A percentile compares a stretch with the other conserved stretches of the same genome.
Evolutionary conservation across 169 alveolate genomes (phyloP).

Genomic region (Cyclospora cayetanensis): DNA sequence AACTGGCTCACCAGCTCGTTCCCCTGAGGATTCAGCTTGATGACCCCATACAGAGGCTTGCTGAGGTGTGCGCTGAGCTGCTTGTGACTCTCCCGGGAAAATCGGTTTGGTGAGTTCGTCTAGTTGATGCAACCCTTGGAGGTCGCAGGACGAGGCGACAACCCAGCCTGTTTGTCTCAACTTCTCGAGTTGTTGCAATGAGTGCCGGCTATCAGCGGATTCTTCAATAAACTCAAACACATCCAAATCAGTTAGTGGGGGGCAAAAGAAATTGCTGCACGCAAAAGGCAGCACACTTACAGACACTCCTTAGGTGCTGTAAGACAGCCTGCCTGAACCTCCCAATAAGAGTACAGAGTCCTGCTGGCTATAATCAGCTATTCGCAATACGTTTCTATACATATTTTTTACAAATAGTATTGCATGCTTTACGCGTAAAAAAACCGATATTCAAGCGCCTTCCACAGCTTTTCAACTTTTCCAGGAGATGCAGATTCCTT

Average conservation of each 20-base stretch:
- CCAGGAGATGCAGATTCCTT: conserved; percentile 2
- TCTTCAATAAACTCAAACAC: not conserved
- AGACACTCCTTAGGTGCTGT: not conserved
- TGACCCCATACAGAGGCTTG: not conserved
- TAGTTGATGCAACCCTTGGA: not conserved
- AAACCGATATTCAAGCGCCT: conserved; percentile 37
- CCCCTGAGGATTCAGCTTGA: not conserved
- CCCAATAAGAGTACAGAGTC: not conserved
- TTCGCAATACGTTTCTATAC: not conserved
- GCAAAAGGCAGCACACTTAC: not conserved
- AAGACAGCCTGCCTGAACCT: not conserved
- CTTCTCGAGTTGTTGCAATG: not conserved
- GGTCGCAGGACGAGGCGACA: conserved; percentile 37
- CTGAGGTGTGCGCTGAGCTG: not conserved
- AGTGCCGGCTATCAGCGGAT: not conserved
- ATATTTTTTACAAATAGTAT: too few relatives aligned
- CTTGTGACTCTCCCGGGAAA: not conserved
- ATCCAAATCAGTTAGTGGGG: conserved; percentile 20
- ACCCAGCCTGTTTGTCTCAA: conserved; percentile 5
- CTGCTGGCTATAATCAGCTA: not conserved
- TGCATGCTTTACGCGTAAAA: conserved; percentile 25
- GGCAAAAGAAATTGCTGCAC: conserved; percentile 20
- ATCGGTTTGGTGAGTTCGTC: not conserved
- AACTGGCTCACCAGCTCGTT: not conserved
- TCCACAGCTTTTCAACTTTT: not conserved